Evolutionary conservation across 495 filamentous ascomycete genomes (phyloP), one percentile per base, ranked within the genome.

Genomic region (Thermothielavioides terrestris): DNA sequence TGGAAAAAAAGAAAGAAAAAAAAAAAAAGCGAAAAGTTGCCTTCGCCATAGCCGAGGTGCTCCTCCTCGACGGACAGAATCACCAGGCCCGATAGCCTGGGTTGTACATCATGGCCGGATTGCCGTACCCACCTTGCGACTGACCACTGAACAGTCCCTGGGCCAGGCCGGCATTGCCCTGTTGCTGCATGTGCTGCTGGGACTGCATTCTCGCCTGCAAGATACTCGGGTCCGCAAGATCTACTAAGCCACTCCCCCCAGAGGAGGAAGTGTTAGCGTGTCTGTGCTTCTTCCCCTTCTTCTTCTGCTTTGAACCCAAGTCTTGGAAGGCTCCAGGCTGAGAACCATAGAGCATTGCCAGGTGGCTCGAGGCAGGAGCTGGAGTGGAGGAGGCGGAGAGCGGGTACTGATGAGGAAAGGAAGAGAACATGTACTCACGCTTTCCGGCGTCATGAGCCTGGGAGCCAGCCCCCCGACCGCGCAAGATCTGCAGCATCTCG

Each of bases 251-350:
- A 83, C 82, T 81, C 77, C 88, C 88, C 79, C 88, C 88, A 80
- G 87, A 91, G 82, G 89, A 92, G 86, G 89, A 94, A 91, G 89
- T 94, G 86, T 94, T 94, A 92, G 89, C 89, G 84, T 95, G 88
- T 84, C 88, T 94, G 76, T 94, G 89, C 85, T 94, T 92, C 83
- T 94, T 94, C 81, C 87, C 88, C 86, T 95, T 94, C 86, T 94
- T 95, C 86, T 92, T 95, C 81, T 89, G 85, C 84, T 94, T 94
- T 76, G 82, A 80, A 72, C 81, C 84, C 77, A 82, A 80, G 66
- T 89, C 88, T 78, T 87, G 82, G 75, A 81, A 83, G 71, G 78
- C 76, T 75, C 86, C 85, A 75, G 83, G 69, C 78, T 85, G 88
- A 68, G 83, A 70, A 76, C 84, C 86, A 77, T 89, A 91, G 80